These are phyloP conservation scores for Pigoraptor vietnamica DNA, from an alignment of 78 protist genomes.

Conservation along the genomic window DNA sequence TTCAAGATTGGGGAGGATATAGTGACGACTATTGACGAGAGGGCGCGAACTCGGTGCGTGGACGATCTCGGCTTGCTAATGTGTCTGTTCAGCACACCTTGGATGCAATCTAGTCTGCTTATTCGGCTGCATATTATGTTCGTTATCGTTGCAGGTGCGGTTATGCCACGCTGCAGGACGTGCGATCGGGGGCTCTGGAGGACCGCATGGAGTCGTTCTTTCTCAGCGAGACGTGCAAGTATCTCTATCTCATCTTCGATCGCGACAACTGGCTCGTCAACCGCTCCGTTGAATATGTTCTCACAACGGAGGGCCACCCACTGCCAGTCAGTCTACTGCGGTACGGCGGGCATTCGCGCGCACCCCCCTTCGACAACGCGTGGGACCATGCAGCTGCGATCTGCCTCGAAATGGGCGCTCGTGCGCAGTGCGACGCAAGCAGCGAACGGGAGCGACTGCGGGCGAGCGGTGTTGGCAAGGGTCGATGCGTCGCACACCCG, in stretches of 20 bases:
- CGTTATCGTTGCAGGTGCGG: neutral
- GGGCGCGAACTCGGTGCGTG: neutral
- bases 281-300: neutral
- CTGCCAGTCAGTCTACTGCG: neutral
- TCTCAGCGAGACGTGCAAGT: constrained; percentile 64
- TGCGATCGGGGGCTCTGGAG: neutral
- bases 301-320: neutral
- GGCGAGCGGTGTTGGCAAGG: neutral
- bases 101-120: neutral
- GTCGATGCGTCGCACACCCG: neutral
- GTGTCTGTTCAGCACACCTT: neutral
- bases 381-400: neutral
- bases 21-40: neutral
- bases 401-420: neutral
- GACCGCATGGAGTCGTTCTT: constrained; percentile 41
- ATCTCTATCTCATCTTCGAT: constrained; percentile 63
- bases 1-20: neutral
- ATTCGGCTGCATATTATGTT: neutral
- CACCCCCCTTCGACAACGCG: neutral
- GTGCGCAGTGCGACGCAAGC: neutral
- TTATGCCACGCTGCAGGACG: neutral
- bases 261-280: neutral
- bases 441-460: neutral
- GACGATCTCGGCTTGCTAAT: neutral
- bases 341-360: neutral